A percentile compares a stretch with the other conserved stretches of the same genome.
Conservation (phyloP, 805 yeast genomes). For the Zygoascus biomembranicola region DNA sequence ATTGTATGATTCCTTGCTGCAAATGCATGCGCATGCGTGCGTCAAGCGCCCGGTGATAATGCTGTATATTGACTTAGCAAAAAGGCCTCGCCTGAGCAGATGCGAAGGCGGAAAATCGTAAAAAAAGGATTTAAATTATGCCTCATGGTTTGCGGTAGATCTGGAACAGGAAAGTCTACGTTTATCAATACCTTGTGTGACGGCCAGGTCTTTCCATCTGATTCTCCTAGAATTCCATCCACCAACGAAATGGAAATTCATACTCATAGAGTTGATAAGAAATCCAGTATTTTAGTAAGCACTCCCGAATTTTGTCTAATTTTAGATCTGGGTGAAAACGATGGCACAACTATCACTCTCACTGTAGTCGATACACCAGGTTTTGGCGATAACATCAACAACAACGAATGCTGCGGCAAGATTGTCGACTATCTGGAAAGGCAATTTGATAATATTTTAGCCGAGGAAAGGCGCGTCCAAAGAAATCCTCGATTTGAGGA, state of each 20-base stretch:
- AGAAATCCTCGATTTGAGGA: slow-evolving; percentile 76
- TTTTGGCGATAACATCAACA: slow-evolving; percentile 66
- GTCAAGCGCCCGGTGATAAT: neutral
- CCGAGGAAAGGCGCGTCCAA: slow-evolving; percentile 78
- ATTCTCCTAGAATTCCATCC: slow-evolving; percentile 7
- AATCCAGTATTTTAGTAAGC: neutral
- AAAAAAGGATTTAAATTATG: slow-evolving; percentile 43
- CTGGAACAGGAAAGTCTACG: slow-evolving; percentile 69
- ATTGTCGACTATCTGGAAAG: slow-evolving; percentile 54
- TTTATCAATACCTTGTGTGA: slow-evolving; percentile 62
- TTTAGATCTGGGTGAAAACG: slow-evolving; percentile 46
- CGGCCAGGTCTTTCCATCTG: slow-evolving; percentile 15
- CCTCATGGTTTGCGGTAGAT: slow-evolving; percentile 58
- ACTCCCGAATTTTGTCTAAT: neutral
- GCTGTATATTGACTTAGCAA: neutral
- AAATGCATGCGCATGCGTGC: no score
- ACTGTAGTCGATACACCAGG: slow-evolving; percentile 68
- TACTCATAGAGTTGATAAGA: slow-evolving; percentile 10
- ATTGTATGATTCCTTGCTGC: neutral
- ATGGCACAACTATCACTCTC: slow-evolving; percentile 43
- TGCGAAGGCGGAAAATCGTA: slow-evolving; percentile 53
- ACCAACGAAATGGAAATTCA: slow-evolving; percentile 16
- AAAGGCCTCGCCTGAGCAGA: slow-evolving; percentile 22
- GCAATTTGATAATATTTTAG: slow-evolving; percentile 61
- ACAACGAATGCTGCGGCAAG: slow-evolving; percentile 39